Percentiles rank a stretch among this genome's conserved stretches.
These are phyloP conservation scores for Aspergillus sparsus DNA, from an alignment of 495 filamentous ascomycete genomes.

Conservation along the genomic window DNA sequence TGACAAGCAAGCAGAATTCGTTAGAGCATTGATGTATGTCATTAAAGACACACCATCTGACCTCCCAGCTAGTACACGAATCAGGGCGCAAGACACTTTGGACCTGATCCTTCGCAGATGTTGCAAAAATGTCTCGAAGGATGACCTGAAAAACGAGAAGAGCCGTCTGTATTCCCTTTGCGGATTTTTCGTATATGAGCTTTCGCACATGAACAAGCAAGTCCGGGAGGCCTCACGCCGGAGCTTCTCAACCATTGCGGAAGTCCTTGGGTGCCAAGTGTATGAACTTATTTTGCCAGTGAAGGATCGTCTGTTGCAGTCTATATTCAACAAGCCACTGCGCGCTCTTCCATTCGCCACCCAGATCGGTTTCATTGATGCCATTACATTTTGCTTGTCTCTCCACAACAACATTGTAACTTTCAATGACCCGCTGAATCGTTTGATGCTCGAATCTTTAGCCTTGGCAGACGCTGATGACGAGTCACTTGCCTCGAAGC, in stretches of 20 bases:
- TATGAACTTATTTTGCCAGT: slow-evolving; percentile 84
- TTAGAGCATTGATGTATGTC: slow-evolving; percentile 85
- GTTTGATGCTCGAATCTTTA: slow-evolving; percentile 87
- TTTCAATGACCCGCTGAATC: slow-evolving; percentile 87
- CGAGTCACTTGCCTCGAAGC: slow-evolving; percentile 80
- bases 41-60: slow-evolving; percentile 97
- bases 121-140: slow-evolving; percentile 70
- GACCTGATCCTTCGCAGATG: slow-evolving; percentile 74
- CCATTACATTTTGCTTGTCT: slow-evolving; percentile 88
- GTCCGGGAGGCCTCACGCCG: slow-evolving; percentile 83
- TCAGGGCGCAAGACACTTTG: slow-evolving; percentile 77
- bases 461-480: slow-evolving; percentile 92
- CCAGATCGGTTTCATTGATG: slow-evolving; percentile 97
- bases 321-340: slow-evolving; percentile 93
- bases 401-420: slow-evolving; percentile 81
- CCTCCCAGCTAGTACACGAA: slow-evolving; percentile 80
- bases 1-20: slow-evolving; percentile 78
- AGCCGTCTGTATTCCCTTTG: slow-evolving; percentile 72
- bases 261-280: slow-evolving; percentile 71
- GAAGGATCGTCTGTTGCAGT: slow-evolving; percentile 78
- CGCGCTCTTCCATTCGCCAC: slow-evolving; percentile 86
- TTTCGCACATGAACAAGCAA: slow-evolving; percentile 91
- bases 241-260: slow-evolving; percentile 77
- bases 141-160: slow-evolving; percentile 68
- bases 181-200: slow-evolving; percentile 77